These are phyloP conservation scores for Parachlorella kessleri DNA, from an alignment of 139 green algal species.

Conservation along the genomic window DNA sequence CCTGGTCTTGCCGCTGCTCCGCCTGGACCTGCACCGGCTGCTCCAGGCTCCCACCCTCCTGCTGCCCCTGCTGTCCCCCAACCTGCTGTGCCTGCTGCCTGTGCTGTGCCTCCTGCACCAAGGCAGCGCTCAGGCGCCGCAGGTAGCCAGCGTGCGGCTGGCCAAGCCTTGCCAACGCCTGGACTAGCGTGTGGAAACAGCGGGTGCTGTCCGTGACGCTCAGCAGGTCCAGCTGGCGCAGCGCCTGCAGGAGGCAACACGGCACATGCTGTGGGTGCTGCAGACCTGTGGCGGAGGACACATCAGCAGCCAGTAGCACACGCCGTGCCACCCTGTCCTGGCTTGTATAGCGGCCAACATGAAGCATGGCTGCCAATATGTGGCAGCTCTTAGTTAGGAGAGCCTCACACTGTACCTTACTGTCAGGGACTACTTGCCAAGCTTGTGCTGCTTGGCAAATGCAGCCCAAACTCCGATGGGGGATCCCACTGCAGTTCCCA, in stretches of 20 bases:
- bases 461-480: no score
- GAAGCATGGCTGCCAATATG: no score
- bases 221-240: not conserved
- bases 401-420: no score
- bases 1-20: no score
- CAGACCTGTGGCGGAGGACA: not conserved
- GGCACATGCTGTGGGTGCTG: not conserved
- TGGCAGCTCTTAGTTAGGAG: no score
- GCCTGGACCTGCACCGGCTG: not conserved
- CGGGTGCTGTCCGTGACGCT: not conserved
- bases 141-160: not conserved
- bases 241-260: not conserved
- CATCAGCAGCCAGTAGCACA: not conserved
- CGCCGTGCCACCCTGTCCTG: no score
- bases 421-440: no score
- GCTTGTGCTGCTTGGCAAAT: no score
- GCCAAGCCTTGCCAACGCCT: slow-evolving; percentile 2
- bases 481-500: not conserved
- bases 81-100: not conserved
- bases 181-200: slow-evolving; percentile 1
- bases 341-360: no score
- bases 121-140: not conserved
- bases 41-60: not conserved
- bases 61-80: not conserved
- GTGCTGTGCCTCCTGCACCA: not conserved